Evolutionary conservation across 306 rosid species (phyloP), one percentile per base, ranked within the genome.

Genomic region (Prunus campanulata): DNA sequence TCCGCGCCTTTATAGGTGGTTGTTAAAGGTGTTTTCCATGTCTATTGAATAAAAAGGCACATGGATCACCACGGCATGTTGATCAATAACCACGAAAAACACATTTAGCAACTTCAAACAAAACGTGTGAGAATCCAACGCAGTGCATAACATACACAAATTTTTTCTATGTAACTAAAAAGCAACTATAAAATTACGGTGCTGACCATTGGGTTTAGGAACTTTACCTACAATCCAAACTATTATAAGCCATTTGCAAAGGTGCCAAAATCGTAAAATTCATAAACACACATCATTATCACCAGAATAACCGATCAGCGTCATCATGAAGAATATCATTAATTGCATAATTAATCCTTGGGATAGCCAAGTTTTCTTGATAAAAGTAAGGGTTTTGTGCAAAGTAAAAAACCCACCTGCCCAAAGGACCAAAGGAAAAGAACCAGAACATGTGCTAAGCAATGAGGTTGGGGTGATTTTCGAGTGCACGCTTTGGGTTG

Each of bases 401-500:
- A 66, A 15, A 54, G 48, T 77, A 82, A 85, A 74, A 82, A 75
- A 74, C 60, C 60, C 75, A 80, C 19, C 29, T 79, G 85, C 77
- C 80, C 30, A 68, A 46, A 60, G 71, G 69, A 63, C 20, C 64
- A 48, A 76, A 83, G 79, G 75, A 87, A 83, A 67, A 76, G 85
- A 71, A 84, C 80, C 83, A 71, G 89, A 75, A 84, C 98, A 91
- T 91, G 93, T 88, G 97, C 84, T 71, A 66, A 79, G 91, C 97
- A 91, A 87, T 80, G 85, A 84, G 88, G 32, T 74, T 73, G 90
- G 91, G 78, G 93, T 85, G 92, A 81, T 59, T 86, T 87, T 87
- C 93, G 84, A 91, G 92, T 76, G 98, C 97, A 91, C 91, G 97
- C 97, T 78, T 93, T 85, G 95, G 91, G 79, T 87, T 89, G 96